Percentiles rank a stretch among this genome's conserved stretches.
These are phyloP conservation scores for Hyaloscypha bicolor DNA, from an alignment of 495 filamentous ascomycete genomes.

Conservation along the genomic window DNA sequence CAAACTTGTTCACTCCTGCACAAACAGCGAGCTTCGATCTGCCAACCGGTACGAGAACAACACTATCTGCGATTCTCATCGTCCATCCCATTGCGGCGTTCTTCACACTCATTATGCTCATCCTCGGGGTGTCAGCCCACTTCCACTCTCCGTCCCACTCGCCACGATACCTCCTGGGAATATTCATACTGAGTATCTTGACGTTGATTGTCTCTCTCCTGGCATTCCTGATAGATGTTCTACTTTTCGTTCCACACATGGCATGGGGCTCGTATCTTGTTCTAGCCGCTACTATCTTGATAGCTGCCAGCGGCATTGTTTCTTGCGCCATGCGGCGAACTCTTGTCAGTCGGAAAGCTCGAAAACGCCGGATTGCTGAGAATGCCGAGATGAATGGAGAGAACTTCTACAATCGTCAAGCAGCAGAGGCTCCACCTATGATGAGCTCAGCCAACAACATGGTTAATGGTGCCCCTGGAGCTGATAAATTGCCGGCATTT, in stretches of 20 bases:
- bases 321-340: slow-evolving; percentile 98
- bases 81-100: slow-evolving; percentile 91
- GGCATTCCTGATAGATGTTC: slow-evolving; percentile 91
- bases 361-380: slow-evolving; percentile 87
- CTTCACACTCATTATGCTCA: slow-evolving; percentile 80
- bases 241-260: slow-evolving; percentile 93
- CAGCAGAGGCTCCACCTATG: slow-evolving; percentile 47
- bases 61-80: slow-evolving; percentile 88
- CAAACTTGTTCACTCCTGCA: slow-evolving; percentile 36
- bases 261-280: slow-evolving; percentile 96
- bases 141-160: slow-evolving; percentile 93
- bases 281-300: slow-evolving; percentile 84
- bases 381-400: slow-evolving; percentile 95
- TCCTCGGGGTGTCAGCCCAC: slow-evolving; percentile 79
- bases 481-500: slow-evolving; percentile 70
- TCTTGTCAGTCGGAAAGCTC: slow-evolving; percentile 85
- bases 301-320: slow-evolving; percentile 79
- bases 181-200: slow-evolving; percentile 84
- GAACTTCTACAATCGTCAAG: slow-evolving; percentile 82
- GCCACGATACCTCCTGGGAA: slow-evolving; percentile 77
- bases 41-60: slow-evolving; percentile 69
- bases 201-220: slow-evolving; percentile 83
- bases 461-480: slow-evolving; percentile 42
- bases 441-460: slow-evolving; percentile 55
- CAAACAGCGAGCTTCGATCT: slow-evolving; percentile 68